Evolutionary conservation across 1,139 yeast species (phyloP).

Genomic region (Trichomonascaceae sp.): DNA sequence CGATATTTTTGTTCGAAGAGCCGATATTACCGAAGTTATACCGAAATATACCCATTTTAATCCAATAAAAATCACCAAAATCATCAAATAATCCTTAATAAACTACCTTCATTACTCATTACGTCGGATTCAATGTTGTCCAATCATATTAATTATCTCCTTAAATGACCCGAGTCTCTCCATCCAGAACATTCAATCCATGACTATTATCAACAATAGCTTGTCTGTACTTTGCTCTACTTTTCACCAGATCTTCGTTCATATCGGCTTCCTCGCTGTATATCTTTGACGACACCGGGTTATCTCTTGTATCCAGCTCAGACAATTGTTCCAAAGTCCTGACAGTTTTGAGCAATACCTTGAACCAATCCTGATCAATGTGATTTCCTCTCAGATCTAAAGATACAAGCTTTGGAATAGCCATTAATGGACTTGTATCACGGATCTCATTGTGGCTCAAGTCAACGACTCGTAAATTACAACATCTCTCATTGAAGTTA

Average conservation of each 20-base stretch:
- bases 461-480: conserved; percentile 32
- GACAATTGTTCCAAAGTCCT: conserved; percentile 21
- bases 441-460: conserved; percentile 29
- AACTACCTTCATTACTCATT: background rate
- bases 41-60: too few species aligned
- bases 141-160: background rate
- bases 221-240: conserved; percentile 1
- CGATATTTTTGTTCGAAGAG: too few species aligned
- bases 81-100: background rate
- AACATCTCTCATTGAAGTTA: conserved; percentile 21
- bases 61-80: too few species aligned
- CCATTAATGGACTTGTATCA: conserved; percentile 24
- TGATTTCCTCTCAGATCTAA: conserved; percentile 28
- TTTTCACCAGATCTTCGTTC: background rate
- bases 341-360: conserved; percentile 22
- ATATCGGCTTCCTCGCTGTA: conserved; percentile 15
- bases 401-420: conserved; percentile 27
- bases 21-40: too few species aligned
- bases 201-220: conserved; percentile 3
- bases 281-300: conserved; percentile 28
- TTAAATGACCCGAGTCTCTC: background rate
- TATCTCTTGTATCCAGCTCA: conserved; percentile 30
- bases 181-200: conserved; percentile 4
- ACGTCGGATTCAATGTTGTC: background rate
- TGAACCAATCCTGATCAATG: conserved; percentile 18